Evolutionary conservation across 2,329 filamentous ascomycete species (phyloP), one percentile per base, ranked within the genome.

Genomic region (Aspergillus tanneri): DNA sequence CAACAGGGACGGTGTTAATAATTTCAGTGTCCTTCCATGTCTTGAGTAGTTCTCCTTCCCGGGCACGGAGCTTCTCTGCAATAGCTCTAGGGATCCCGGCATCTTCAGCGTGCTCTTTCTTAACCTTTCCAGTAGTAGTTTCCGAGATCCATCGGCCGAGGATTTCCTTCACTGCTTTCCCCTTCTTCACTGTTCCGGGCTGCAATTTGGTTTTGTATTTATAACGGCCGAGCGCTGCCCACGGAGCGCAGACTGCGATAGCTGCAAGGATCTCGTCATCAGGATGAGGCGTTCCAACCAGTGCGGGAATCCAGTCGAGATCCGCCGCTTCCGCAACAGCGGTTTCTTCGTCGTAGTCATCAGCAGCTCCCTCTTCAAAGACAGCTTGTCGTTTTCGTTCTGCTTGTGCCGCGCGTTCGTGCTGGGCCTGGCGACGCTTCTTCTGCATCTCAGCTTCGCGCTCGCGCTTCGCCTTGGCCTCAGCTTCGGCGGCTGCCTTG

Each of bases 191-290:
- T 0, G 84, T 72, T 0, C 93, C 93, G 0, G 93, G 93, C 71
- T 97, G 93, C 60, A 99, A 70, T 75, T 99, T 99, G 45, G 85
- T 88, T 70, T 95, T 95, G 76, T 96, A 97, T 72, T 96, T 96
- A 72, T 87, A 88, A 47, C 81, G 82, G 2, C 71, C 72, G 46
- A 85, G 67, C 0, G 82, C 78, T n/a, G 75, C 72, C 82, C 82
- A 85, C 1, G 82, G 82, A 8, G 82, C 82, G 46, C 81, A 83
- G 5, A 85, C 73, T 1, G 82, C 80, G 40, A 85, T 77, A 0
- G 80, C 82, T 36, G 80, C 77, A 6, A 77, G 57, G 11, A 76
- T 85, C 65, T 95, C 89, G 65, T 99, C 93, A 10, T 90, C 90
- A 0, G 84, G 79, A 1, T 89, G 74, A 0, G 91, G 88, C 1